phyloP scores from a whole-genome alignment of 192 early-diverging fungal genomes.

The Chytriomyces hyalinus region DNA sequence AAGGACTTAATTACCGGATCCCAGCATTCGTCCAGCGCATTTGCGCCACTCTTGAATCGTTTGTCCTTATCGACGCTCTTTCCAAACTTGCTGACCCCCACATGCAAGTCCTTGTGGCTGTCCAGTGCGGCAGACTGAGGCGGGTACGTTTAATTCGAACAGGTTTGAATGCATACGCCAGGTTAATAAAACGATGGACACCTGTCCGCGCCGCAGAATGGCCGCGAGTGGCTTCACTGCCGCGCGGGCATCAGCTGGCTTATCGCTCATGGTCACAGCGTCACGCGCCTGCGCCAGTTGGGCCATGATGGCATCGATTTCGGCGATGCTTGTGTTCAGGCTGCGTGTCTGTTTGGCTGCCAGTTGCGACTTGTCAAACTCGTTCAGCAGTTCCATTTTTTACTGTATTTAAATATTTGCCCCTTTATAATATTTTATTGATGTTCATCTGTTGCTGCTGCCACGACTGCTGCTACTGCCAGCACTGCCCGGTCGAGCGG shows the following conservation, averaged over 20 bases:
- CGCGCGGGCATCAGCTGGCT: background rate
- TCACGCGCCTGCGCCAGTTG: background rate
- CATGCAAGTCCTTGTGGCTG: slow-evolving; percentile 34
- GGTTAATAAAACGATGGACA: background rate
- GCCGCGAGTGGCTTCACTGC: background rate
- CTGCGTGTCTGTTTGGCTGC: slow-evolving; percentile 6
- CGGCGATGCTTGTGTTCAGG: background rate
- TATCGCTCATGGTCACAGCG: background rate
- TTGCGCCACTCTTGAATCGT: slow-evolving; percentile 17
- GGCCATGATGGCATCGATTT: slow-evolving; percentile 7
- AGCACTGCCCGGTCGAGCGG: slow-evolving; percentile 32
- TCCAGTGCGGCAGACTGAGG: slow-evolving; percentile 11
- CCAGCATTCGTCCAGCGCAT: slow-evolving; percentile 48
- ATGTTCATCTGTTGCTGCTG: slow-evolving; percentile 14
- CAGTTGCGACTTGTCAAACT: slow-evolving; percentile 26
- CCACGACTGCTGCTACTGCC: slow-evolving; percentile 27
- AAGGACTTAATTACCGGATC: slow-evolving; percentile 47
- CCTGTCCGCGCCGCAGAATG: background rate
- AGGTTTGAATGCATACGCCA: background rate
- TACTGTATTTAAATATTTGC: background rate
- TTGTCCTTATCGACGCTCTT: slow-evolving; percentile 47
- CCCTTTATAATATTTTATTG: background rate
- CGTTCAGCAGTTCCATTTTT: slow-evolving; percentile 22
- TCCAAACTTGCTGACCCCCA: slow-evolving; percentile 26
- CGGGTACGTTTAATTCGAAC: no score